Base-by-base conservation (phyloP, 140 eudicot genomes). In the Stevia rebaudiana region DNA sequence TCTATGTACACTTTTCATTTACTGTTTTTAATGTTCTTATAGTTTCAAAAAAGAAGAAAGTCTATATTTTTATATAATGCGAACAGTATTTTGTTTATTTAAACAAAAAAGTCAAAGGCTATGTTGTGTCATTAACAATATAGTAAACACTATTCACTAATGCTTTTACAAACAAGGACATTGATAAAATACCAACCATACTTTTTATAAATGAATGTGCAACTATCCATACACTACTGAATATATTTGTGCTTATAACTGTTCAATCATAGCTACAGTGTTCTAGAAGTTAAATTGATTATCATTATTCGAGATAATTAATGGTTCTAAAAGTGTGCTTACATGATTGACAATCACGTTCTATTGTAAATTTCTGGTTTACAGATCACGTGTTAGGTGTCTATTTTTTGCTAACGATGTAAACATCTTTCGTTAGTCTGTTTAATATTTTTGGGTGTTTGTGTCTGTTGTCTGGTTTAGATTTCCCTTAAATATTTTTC, bases 321-420 rank as follows among this genome's bases (percentile, higher is more conserved):
- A 46, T 70, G 36, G n/a, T 58, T 69, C 48, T 52, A 23, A 22
- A 22, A 67, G 40, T 36, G 51, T 17, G 71, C 13, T 35, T 50
- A 5, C 50, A 12, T 66, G 39, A 51, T 36, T 50, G 49, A 35
- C 36, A 36, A 21, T 35, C 51, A 49, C n/a, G 39, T 8, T 66
- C 35, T 35, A 19, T 11, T 66, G 62, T 50, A 66, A 35, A 17
- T 35, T 1, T 5, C 12, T 49, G 48, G 69, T 64, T 19, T 13
- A 30, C n/a, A 39, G 65, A 53, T 42, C 35, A 12, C 8, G 30
- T 13, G 28, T 30, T 52, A 35, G 63, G 53, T 25, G 23, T 67
- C 16, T 43, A 8, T 22, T 23, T 36, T 35, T 47, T 37, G 40
- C 51, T 54, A 18, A 48, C n/a, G 47, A 33, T 47, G 21, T 49